Base-by-base conservation (phyloP, 306 rosid species). In the Castanea mollissima region DNA sequence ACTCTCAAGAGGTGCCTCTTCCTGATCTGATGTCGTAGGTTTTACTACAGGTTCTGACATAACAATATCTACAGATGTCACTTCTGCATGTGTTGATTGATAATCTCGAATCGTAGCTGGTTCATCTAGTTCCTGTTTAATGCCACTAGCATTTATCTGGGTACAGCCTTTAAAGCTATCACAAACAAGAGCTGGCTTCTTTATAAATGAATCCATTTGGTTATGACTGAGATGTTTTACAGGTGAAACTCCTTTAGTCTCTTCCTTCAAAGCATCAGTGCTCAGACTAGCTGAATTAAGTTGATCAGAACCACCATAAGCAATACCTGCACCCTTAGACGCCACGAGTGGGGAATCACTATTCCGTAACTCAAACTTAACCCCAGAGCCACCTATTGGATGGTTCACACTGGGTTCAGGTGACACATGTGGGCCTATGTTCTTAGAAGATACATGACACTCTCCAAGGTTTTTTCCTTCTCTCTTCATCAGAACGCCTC, bases 1-100 rank as follows among this genome's bases (percentile, higher is more conserved):
- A 32, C 96, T 93, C 75, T 90, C 91, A 19, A 88, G 56, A 74
- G 74, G 75, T 76, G 79, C 54, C 59, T 81, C 91, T 35, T 89
- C 94, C 56, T 85, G 93, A 46, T 90, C 89, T 71, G 83, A 71
- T 31, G 76, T 79, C 67, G 74, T 78, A 62, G 85, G 81, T 70
- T 79, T 64, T 82, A 70, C 80, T 75, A 49, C 87, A 78, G 80
- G 80, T 80, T 86, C 87, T 41, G 87, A 64, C 79, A 74, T 81
- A 56, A 65, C 79, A 79, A 70, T 71, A 80, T 81, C 86, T 49
- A 80, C 27, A 54, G 82, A 69, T 51, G 82, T 85, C 68, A 34
- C 78, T 83, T 90, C 93, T 67, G 86, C 77, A 74, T 27, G 82
- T 82, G 74, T 76, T 78, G 71, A 56, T 27, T 58, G 84, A 74